Percentiles rank a stretch among this genome's conserved stretches.
Conservation (phyloP, 495 filamentous ascomycete genomes). For the Aspergillus sparsus region DNA sequence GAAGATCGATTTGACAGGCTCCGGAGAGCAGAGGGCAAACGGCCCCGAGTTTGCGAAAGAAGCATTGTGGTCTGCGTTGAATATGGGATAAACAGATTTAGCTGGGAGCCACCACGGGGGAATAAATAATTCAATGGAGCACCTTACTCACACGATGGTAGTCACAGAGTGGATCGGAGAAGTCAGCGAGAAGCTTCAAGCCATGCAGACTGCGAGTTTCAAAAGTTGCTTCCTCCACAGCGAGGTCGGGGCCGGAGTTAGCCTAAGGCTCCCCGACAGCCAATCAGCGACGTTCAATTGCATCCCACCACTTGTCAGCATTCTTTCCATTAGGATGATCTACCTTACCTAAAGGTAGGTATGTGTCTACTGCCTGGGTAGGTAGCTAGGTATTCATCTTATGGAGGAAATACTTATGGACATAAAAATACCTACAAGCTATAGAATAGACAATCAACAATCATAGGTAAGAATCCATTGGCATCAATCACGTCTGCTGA, state of each 20-base stretch:
- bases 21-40: constrained; percentile 46
- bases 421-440: too few species aligned
- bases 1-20: constrained; percentile 31
- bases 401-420: too few species aligned
- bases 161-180: constrained; percentile 2
- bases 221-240: constrained; percentile 19
- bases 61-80: constrained; percentile 36
- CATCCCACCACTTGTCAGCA: too few species aligned
- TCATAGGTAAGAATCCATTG: too few species aligned
- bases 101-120: not conserved
- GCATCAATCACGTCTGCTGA: too few species aligned
- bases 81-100: not conserved
- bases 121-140: not conserved
- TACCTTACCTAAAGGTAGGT: too few species aligned
- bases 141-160: not conserved
- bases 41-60: constrained; percentile 43
- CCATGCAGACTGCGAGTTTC: not conserved
- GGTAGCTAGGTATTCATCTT: too few species aligned
- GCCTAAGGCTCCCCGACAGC: constrained; percentile 29
- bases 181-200: not conserved
- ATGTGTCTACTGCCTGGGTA: too few species aligned
- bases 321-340: too few species aligned
- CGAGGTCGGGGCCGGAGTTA: constrained; percentile 36
- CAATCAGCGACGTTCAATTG: constrained; percentile 24
- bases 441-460: too few species aligned